Conservation (phyloP, 495 filamentous ascomycete species). For the Penicillium cinerascens region DNA sequence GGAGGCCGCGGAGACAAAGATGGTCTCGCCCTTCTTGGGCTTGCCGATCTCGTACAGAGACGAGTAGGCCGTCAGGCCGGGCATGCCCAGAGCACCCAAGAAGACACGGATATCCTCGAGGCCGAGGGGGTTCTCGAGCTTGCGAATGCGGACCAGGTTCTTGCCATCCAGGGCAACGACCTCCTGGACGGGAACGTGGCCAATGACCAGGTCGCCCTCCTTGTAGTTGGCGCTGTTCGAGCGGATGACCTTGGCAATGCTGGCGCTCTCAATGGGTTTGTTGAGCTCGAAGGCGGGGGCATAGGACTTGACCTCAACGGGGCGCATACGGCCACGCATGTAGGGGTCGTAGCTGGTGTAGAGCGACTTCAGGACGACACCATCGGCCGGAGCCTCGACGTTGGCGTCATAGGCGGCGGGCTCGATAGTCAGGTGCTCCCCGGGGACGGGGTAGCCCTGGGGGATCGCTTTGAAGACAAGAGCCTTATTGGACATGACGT, state of each 20-base stretch:
- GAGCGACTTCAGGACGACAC: constrained; percentile 67
- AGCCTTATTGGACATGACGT: constrained; percentile 62
- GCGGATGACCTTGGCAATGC: constrained; percentile 62
- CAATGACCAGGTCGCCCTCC: constrained; percentile 65
- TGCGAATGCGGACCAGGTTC: constrained; percentile 27
- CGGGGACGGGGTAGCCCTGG: constrained; percentile 61
- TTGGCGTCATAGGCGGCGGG: constrained; percentile 61
- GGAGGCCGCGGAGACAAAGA: constrained; percentile 77
- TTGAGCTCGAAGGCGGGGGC: constrained; percentile 52
- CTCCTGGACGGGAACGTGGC: constrained; percentile 57
- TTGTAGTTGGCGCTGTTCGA: constrained; percentile 59
- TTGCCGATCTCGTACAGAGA: constrained; percentile 78
- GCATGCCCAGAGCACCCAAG: constrained; percentile 82
- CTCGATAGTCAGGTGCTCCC: constrained; percentile 72
- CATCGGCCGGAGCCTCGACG: constrained; percentile 61
- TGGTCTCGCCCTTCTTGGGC: constrained; percentile 85
- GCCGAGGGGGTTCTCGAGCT: constrained; percentile 43
- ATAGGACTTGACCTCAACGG: constrained; percentile 58
- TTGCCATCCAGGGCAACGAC: constrained; percentile 42
- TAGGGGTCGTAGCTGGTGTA: constrained; percentile 88
- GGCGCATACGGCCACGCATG: constrained; percentile 66
- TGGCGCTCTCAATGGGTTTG: constrained; percentile 54
- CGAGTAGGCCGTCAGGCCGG: constrained; percentile 79
- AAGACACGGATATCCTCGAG: constrained; percentile 46
- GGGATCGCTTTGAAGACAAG: constrained; percentile 77